Evolutionary conservation across 768 basidiomycete genomes (phyloP).

Genomic region (Boletus huronensis): DNA sequence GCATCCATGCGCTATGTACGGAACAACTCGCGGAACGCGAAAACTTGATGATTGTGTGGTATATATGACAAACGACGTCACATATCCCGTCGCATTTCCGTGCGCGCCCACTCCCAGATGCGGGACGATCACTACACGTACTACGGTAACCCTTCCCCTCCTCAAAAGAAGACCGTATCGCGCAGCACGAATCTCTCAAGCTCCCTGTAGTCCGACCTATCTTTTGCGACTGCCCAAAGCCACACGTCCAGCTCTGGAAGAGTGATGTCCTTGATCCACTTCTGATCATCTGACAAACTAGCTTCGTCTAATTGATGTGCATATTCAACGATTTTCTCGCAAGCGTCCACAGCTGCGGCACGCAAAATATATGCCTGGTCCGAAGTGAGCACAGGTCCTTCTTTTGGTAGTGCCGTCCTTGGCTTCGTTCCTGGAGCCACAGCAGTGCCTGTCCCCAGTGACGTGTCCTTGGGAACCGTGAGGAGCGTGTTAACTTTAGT

Average conservation of each 20-base stretch:
- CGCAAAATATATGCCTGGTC: conserved; percentile 71
- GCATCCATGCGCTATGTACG: not conserved
- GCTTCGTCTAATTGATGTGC: conserved; percentile 38
- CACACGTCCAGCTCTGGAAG: conserved; percentile 67
- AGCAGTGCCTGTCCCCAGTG: not conserved
- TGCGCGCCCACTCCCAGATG: not conserved
- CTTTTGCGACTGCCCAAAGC: conserved; percentile 84
- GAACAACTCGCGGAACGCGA: not conserved
- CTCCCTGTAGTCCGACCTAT: conserved; percentile 63
- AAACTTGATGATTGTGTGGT: not conserved
- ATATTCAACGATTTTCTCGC: conserved; percentile 59
- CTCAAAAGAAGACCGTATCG: conserved; percentile 66
- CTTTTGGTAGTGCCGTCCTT: conserved; percentile 29
- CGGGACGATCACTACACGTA: not conserved
- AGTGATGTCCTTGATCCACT: conserved; percentile 55
- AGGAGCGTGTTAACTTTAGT: conserved; percentile 42
- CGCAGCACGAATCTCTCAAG: conserved; percentile 64
- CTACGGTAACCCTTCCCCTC: not conserved
- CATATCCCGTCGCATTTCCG: not conserved
- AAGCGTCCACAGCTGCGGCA: conserved; percentile 77
- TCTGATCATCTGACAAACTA: conserved; percentile 25
- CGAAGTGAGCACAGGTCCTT: conserved; percentile 52
- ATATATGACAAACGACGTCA: not conserved
- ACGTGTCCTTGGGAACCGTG: conserved; percentile 21
- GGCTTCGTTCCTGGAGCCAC: conserved; percentile 13